Base-by-base conservation (phyloP, 2,329 filamentous ascomycete genomes). In the Penicillium sp. region DNA sequence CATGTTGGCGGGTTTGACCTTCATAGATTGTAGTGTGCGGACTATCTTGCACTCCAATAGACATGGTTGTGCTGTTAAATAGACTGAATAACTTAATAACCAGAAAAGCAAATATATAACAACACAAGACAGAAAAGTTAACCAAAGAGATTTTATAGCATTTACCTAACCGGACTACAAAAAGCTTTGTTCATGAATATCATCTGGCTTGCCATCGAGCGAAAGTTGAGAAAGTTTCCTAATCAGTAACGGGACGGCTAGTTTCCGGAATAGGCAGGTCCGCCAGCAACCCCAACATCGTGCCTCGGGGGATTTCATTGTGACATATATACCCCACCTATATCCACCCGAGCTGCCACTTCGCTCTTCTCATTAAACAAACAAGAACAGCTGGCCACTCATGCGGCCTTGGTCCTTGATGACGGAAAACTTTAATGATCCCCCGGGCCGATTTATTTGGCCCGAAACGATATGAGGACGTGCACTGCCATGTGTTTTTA, bases 191-290 rank as follows among this genome's bases (percentile, higher is more conserved):
- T 44, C 23, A 10, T 29, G 5, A 6, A 31, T 12, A 50, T 49
- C 45, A 36, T 12, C 33, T 6, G 13, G 25, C 12, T 41, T 12
- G 12, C n/a, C n/a, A 21, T 33, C 31, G 31, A 15, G 31, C 12
- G 1, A 12, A 17, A 23, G n/a, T 50, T 31, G 49, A 21, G 36
- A 7, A 21, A 51, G 1, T 31, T 51, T 31, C 49, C 49, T 19
- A 31, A 33, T 51, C 13, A 23, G 36, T 12, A 25, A 5, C 13
- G 49, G 38, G 31, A 9, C 49, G 38, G 47, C 15, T 13, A 15
- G 31, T 33, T 12, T 31, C 49, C 49, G 6, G 29, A 51, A 42
- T 33, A 51, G 49, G 49, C 13, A 51, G n/a, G 49, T 52, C 38
- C 19, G 27, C 49, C 49, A 51, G 49, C 49, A 51, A 15, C 8